These are phyloP conservation scores for Sugiyamaella castrensis DNA, from an alignment of 1,139 yeast genomes.

Conservation along the genomic window DNA sequence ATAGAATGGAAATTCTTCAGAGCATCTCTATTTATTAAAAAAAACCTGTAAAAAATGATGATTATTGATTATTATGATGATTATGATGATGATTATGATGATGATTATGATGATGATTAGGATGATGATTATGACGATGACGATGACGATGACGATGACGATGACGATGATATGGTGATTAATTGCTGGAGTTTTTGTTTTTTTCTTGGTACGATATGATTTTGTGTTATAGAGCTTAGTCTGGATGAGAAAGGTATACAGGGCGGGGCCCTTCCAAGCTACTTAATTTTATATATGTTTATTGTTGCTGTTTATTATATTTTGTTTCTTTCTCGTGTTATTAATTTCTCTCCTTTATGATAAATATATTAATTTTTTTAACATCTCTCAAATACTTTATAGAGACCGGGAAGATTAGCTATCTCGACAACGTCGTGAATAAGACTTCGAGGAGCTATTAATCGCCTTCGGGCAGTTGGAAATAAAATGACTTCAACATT, in stretches of 20 bases:
- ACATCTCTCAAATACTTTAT: constrained; percentile 90
- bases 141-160: background rate
- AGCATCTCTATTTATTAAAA: constrained; percentile 18
- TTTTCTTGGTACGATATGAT: too few relatives aligned
- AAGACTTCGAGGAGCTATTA: constrained; percentile 61
- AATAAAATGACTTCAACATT: constrained; percentile 58
- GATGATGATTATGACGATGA: too few relatives aligned
- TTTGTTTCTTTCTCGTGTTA: background rate
- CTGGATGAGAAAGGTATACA: too few relatives aligned
- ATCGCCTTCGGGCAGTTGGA: constrained; percentile 60
- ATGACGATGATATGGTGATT: background rate
- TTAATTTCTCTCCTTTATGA: background rate
- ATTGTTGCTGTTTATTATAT: constrained; percentile 1
- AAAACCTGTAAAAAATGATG: background rate
- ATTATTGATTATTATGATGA: too few relatives aligned
- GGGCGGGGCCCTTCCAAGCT: background rate
- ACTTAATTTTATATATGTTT: constrained; percentile 6
- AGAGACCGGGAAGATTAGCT: constrained; percentile 88
- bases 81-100: too few relatives aligned
- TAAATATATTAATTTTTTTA: constrained; percentile 31
- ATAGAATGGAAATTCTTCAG: constrained; percentile 31
- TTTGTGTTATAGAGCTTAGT: background rate
- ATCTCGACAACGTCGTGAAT: constrained; percentile 66
- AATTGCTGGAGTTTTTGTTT: too few relatives aligned
- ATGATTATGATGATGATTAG: background rate